phyloP scores from a whole-genome alignment of 805 yeast species.

The Candida loeiensis region DNA sequence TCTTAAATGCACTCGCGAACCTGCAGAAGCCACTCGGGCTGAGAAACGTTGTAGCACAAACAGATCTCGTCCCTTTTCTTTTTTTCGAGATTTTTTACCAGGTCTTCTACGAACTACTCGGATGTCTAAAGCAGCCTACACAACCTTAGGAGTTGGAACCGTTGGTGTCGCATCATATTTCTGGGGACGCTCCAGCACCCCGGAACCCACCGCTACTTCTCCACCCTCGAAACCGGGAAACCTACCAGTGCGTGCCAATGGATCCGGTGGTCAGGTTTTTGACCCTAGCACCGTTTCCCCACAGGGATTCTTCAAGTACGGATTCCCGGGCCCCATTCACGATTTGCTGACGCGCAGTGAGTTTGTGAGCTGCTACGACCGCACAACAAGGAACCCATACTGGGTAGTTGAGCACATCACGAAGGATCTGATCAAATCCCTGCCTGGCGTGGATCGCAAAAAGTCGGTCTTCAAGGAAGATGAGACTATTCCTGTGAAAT shows the following conservation, averaged over 20 bases:
- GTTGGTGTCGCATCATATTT: constrained; percentile 40
- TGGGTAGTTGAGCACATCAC: constrained; percentile 91
- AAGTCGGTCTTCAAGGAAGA: constrained; percentile 86
- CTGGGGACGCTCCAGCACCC: constrained; percentile 33
- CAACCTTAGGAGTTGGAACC: constrained; percentile 34
- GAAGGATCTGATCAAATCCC: constrained; percentile 54
- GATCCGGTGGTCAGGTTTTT: constrained; percentile 13
- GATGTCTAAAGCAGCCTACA: constrained; percentile 21
- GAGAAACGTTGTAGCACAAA: background rate
- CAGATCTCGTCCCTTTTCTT: background rate
- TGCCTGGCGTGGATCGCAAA: constrained; percentile 65
- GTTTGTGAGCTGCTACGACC: constrained; percentile 81
- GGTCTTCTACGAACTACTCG: background rate
- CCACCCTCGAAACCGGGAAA: constrained; percentile 9
- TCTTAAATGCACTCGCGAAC: background rate
- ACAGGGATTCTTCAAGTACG: constrained; percentile 79
- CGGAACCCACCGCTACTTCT: constrained; percentile 11
- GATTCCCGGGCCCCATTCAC: constrained; percentile 93
- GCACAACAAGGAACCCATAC: constrained; percentile 80
- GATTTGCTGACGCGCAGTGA: constrained; percentile 73
- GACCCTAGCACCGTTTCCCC: constrained; percentile 56
- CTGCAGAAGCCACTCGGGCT: background rate
- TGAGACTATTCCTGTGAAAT: constrained; percentile 69
- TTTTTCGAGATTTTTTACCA: background rate
- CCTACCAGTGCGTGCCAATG: constrained; percentile 9